These are phyloP conservation scores for Theobroma grandiflorum DNA, from an alignment of 441 rosid species.

Conservation along the genomic window DNA sequence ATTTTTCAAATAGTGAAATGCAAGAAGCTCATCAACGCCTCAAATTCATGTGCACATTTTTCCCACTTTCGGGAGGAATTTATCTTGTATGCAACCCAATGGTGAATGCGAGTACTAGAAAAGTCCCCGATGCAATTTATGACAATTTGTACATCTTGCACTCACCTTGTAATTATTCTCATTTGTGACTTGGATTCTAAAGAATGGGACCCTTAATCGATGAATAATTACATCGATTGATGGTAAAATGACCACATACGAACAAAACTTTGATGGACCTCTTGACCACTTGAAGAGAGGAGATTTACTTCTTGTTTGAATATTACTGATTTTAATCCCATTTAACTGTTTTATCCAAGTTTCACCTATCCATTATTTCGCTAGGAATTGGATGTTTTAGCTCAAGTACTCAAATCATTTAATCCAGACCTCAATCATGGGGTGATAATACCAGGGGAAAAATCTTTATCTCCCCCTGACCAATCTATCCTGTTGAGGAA, in stretches of 20 bases:
- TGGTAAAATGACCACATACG: conserved; percentile 6
- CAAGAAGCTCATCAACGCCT: neutral
- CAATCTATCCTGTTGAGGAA: neutral
- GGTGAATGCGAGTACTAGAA: neutral
- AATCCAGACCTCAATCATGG: conserved; percentile 2
- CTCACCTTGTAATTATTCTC: conserved; percentile 10
- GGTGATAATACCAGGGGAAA: neutral
- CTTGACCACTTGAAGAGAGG: neutral
- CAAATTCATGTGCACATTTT: neutral
- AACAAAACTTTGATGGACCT: conserved; percentile 6
- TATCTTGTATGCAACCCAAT: neutral
- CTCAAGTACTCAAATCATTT: neutral
- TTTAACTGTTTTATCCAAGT: neutral
- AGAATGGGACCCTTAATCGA: conserved; percentile 12
- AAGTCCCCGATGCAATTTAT: neutral
- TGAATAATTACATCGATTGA: conserved; percentile 6
- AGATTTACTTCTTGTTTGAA: neutral
- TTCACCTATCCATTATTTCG: neutral
- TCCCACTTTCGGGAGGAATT: conserved; percentile 3
- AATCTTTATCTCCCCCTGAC: neutral
- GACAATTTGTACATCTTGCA: conserved; percentile 8
- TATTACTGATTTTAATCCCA: neutral
- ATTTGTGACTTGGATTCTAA: conserved; percentile 4
- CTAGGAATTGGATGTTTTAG: neutral
- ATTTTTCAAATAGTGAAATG: neutral